A percentile compares a stretch with the other conserved stretches of the same genome.
Evolutionary conservation across 208 protist species (phyloP).

Genomic region (Baffinella frigidus): DNA sequence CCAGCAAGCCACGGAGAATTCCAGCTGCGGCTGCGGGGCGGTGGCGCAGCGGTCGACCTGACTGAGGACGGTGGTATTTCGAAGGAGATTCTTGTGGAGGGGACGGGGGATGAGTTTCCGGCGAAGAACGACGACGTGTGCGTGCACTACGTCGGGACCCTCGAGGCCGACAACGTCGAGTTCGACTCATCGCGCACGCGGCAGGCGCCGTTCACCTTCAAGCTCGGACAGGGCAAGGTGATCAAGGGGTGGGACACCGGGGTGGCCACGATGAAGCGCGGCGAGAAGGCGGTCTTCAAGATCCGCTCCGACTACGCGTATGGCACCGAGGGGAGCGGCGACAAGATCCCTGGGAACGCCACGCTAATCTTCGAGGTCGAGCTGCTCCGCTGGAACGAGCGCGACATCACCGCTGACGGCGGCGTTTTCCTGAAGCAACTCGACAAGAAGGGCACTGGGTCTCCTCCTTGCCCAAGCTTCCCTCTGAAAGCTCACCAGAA

Average conservation of each 20-base stretch:
- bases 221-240: conserved; percentile 62
- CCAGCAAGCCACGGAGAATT: too few relatives aligned
- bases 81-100: conserved; percentile 68
- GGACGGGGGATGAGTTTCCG: conserved; percentile 17
- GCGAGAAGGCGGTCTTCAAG: conserved; percentile 54
- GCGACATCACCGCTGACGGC: conserved; percentile 17
- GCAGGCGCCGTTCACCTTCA: conserved; percentile 71
- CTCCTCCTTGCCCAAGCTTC: too few relatives aligned
- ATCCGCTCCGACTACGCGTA: conserved; percentile 61
- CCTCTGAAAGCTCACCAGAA: too few relatives aligned
- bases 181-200: conserved; percentile 71
- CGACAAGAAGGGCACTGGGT: conserved; percentile 47
- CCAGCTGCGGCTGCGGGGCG: neutral
- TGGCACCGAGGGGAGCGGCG: conserved; percentile 42
- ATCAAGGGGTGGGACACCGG: conserved; percentile 64
- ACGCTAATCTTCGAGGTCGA: conserved; percentile 61
- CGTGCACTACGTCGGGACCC: conserved; percentile 73
- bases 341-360: conserved; percentile 70
- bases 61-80: conserved; percentile 69
- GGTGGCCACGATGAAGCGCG: conserved; percentile 51
- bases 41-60: conserved; percentile 64
- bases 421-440: conserved; percentile 44
- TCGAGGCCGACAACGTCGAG: conserved; percentile 48
- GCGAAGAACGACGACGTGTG: conserved; percentile 67
- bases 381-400: conserved; percentile 65